Conservation (phyloP, 2,329 filamentous ascomycete genomes). For the Xylaria sp. region DNA sequence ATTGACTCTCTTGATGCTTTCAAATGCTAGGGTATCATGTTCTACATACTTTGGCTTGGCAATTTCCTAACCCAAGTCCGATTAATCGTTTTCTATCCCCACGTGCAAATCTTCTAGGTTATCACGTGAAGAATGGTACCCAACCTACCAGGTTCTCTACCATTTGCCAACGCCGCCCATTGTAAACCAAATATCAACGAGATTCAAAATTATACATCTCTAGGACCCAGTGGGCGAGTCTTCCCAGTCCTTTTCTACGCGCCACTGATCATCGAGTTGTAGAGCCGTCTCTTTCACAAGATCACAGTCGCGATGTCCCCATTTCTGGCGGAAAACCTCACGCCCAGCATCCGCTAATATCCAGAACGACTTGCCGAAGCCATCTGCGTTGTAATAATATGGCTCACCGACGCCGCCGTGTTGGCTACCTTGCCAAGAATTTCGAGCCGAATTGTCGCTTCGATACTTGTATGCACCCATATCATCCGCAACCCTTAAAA, state of each 20-base stretch:
- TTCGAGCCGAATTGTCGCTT: slow-evolving; percentile 50
- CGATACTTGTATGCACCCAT: slow-evolving; percentile 49
- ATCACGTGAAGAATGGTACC: slow-evolving; percentile 9
- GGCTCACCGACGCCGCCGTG: slow-evolving; percentile 64
- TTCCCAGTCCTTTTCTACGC: slow-evolving; percentile 48
- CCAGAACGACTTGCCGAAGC: slow-evolving; percentile 57
- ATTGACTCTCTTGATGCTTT: not conserved
- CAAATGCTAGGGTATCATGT: slow-evolving; percentile 9
- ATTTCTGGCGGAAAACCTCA: slow-evolving; percentile 51
- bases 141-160: slow-evolving; percentile 16
- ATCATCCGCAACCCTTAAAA: slow-evolving; percentile 47
- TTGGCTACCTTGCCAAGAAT: slow-evolving; percentile 65
- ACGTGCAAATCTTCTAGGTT: not conserved
- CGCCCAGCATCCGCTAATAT: slow-evolving; percentile 59
- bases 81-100: not conserved
- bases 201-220: slow-evolving; percentile 14
- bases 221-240: slow-evolving; percentile 30
- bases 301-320: slow-evolving; percentile 47
- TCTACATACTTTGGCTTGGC: not conserved
- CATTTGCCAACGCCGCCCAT: slow-evolving; percentile 31
- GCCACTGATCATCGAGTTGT: slow-evolving; percentile 46
- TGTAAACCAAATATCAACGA: slow-evolving; percentile 24
- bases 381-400: slow-evolving; percentile 61
- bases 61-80: not conserved
- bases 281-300: slow-evolving; percentile 46